Conservation (phyloP, 345 rosid species). For the Ceriops decandra region DNA sequence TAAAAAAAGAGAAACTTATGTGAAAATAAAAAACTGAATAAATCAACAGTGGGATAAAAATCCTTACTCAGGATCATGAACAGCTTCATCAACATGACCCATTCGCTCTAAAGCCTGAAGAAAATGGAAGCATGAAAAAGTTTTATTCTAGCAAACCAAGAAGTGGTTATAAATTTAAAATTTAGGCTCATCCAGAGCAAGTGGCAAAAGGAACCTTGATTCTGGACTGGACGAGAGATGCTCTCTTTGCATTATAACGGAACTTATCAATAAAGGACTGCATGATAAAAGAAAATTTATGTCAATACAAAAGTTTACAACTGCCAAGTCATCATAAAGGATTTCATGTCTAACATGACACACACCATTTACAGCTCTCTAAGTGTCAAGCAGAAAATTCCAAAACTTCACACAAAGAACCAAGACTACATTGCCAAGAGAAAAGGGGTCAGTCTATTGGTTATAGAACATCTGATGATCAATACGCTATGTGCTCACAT, state of each 20-base stretch:
- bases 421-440: neutral
- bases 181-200: constrained; percentile 9
- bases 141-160: neutral
- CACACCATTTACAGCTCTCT: neutral
- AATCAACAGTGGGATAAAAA: constrained; percentile 16
- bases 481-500: neutral
- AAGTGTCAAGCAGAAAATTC: neutral
- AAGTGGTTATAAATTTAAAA: neutral
- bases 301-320: constrained; percentile 14
- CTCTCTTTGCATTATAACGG: constrained; percentile 98
- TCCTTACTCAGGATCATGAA: constrained; percentile 94
- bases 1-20: constrained; percentile 8
- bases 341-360: neutral
- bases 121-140: constrained; percentile 17
- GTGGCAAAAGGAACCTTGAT: constrained; percentile 62
- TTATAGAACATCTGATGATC: neutral
- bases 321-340: neutral
- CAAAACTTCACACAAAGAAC: neutral
- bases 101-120: constrained; percentile 83
- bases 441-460: neutral
- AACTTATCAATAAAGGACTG: constrained; percentile 98
- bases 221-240: constrained; percentile 98
- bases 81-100: constrained; percentile 87
- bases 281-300: constrained; percentile 20
- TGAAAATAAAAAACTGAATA: constrained; percentile 5